Percentiles rank a stretch among this genome's conserved stretches.
These are phyloP conservation scores for Salix brachista DNA, from an alignment of 345 rosid species.

Conservation along the genomic window DNA sequence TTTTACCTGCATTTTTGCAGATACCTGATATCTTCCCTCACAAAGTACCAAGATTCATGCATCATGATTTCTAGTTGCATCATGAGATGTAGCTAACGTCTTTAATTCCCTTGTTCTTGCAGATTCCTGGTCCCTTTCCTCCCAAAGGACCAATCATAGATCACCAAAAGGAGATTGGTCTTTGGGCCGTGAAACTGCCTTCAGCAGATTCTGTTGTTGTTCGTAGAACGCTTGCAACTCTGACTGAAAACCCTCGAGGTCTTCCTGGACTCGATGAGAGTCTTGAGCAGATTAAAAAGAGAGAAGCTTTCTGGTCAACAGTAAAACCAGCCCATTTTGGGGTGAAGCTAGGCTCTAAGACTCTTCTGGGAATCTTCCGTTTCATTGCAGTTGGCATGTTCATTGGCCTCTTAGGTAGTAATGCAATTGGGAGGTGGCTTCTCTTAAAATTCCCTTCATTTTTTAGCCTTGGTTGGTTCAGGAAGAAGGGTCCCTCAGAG, in stretches of 20 bases:
- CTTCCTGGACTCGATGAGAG: constrained; percentile 69
- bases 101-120: constrained; percentile 13
- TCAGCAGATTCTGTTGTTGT: constrained; percentile 80
- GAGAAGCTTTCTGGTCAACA: constrained; percentile 67
- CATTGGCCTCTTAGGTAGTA: constrained; percentile 50
- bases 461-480: constrained; percentile 80
- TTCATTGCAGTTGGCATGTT: constrained; percentile 50
- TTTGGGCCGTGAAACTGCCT: constrained; percentile 77
- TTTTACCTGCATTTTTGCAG: not conserved
- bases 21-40: too few species aligned
- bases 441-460: constrained; percentile 75
- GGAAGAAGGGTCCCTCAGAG: constrained; percentile 72
- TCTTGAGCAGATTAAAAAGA: constrained; percentile 44
- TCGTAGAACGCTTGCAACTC: constrained; percentile 62
- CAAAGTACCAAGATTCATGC: too few species aligned
- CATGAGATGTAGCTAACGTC: too few species aligned
- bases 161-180: constrained; percentile 64
- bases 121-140: constrained; percentile 74
- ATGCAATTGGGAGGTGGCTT: constrained; percentile 69
- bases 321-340: constrained; percentile 78
- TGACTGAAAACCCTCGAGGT: constrained; percentile 62
- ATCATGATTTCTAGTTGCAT: too few species aligned
- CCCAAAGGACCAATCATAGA: constrained; percentile 59
- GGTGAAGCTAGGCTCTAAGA: constrained; percentile 62
- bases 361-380: constrained; percentile 50